Conservation (phyloP, 108 stramenopile genomes). For the Fistulifera solaris region DNA sequence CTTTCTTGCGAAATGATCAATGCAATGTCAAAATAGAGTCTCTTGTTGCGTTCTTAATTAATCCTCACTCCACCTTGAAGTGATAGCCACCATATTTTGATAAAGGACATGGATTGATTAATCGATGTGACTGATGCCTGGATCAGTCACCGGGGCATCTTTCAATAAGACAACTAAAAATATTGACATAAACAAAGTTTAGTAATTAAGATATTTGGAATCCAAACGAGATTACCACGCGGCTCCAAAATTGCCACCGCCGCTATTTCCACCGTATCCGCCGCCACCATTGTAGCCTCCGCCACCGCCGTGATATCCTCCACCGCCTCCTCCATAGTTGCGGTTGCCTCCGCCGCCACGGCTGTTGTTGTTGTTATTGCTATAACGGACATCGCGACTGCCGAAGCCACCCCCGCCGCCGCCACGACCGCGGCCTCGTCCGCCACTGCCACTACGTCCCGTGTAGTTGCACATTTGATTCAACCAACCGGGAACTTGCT, state of each 20-base stretch:
- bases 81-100: no score
- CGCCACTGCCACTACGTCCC: constrained; percentile 47
- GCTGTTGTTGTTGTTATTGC: constrained; percentile 12
- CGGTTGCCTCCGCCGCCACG: constrained; percentile 18
- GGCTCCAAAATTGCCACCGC: constrained; percentile 4
- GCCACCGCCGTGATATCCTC: constrained; percentile 22
- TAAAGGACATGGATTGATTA: no score
- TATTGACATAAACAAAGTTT: no score
- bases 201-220: no score
- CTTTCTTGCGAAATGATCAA: constrained; percentile 24
- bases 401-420: constrained; percentile 29
- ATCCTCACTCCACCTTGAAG: no score
- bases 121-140: no score
- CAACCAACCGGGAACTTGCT: constrained; percentile 77
- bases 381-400: constrained; percentile 19
- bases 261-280: constrained; percentile 13
- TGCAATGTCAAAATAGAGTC: not conserved
- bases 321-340: constrained; percentile 36
- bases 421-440: constrained; percentile 37
- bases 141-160: no score
- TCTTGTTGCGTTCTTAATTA: no score
- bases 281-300: constrained; percentile 24
- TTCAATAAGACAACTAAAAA: no score
- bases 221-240: not conserved
- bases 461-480: constrained; percentile 59